Base-by-base conservation (phyloP, 768 basidiomycete species). In the Mycena alexandri region DNA sequence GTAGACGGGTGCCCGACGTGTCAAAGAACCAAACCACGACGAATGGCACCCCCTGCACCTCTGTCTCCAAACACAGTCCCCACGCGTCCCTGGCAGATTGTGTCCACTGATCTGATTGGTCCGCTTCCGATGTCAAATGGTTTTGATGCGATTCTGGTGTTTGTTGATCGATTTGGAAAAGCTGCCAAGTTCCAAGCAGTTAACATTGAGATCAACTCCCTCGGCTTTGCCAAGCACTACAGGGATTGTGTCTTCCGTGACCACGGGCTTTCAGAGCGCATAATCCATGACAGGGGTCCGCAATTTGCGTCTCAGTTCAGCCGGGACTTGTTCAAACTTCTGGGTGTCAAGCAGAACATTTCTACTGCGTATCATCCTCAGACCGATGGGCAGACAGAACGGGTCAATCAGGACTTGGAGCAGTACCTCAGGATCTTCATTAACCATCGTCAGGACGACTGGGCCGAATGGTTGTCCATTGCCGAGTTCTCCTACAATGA, bases 401-500 rank as follows among this genome's bases (percentile, higher is more conserved):
- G 33, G 19, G 61, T 70, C n/a, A 79, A 78, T 57, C 79, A 78
- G 51, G 73, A 74, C 52, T n/a, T 80, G 1, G 75, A 78, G 61
- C 70, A 77, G 50, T 79, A 76, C 62, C 70, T 79, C 12, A 58
- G 67, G 16, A 64, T 76, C 13, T 80, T 76, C 50, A 58, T 71
- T 43, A 73, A 75, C 56, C 69, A 74, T 38, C 62, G 70, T 22
- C 77, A 79, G 61, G 69, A 73, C 43, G 69, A 81, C 44, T 82
- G 80, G 80, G 67, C 75, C 0, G 65, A 76, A 11, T 75, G 73
- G 57, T 56, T 81, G 0, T 68, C 75, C 22, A 71, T 74, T 16
- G 73, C 78, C 0, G 75, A 81, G 44, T 82, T 81, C 57, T 71
- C 78, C 0, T 75, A 75, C 59, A 81, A 81, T 65, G 76, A 77